Percentiles rank a stretch among this genome's conserved stretches.
Evolutionary conservation across 768 basidiomycete species (phyloP).

Genomic region (Lactarius evosmus): DNA sequence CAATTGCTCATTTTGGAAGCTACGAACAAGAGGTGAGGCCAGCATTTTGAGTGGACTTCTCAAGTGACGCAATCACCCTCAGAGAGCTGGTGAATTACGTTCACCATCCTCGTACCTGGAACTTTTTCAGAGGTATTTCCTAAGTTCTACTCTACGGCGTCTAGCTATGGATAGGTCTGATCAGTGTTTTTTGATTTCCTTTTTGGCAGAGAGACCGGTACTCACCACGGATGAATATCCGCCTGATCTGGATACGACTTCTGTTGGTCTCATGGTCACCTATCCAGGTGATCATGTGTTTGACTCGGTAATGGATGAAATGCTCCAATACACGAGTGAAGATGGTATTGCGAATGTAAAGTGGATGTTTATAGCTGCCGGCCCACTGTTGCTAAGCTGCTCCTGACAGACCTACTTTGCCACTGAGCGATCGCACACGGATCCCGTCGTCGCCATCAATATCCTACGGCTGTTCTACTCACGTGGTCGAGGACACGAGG

Average conservation of each 20-base stretch:
- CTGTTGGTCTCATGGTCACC: slow-evolving; percentile 48
- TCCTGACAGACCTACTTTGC: slow-evolving; percentile 50
- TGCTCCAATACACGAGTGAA: slow-evolving; percentile 47
- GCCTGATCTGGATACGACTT: slow-evolving; percentile 57
- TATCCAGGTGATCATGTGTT: slow-evolving; percentile 35
- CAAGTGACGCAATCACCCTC: neutral
- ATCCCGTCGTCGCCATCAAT: slow-evolving; percentile 54
- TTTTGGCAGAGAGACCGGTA: slow-evolving; percentile 36
- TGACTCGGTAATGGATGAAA: slow-evolving; percentile 52
- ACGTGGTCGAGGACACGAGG: slow-evolving; percentile 46
- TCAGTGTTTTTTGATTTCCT: neutral
- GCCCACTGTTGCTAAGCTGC: slow-evolving; percentile 5
- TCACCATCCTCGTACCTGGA: slow-evolving; percentile 46
- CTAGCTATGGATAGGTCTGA: neutral
- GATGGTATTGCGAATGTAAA: slow-evolving; percentile 46
- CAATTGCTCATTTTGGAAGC: slow-evolving; percentile 57
- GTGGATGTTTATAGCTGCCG: neutral
- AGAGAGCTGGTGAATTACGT: slow-evolving; percentile 43
- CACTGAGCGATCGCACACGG: slow-evolving; percentile 47
- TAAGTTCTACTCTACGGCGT: slow-evolving; percentile 39
- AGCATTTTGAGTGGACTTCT: neutral
- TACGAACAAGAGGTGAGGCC: slow-evolving; percentile 43
- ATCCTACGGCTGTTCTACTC: slow-evolving; percentile 50
- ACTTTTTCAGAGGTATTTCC: slow-evolving; percentile 52
- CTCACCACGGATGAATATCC: slow-evolving; percentile 51